These are phyloP conservation scores for Pyrus pyrifolia DNA, from an alignment of 306 rosid genomes.

Conservation along the genomic window DNA sequence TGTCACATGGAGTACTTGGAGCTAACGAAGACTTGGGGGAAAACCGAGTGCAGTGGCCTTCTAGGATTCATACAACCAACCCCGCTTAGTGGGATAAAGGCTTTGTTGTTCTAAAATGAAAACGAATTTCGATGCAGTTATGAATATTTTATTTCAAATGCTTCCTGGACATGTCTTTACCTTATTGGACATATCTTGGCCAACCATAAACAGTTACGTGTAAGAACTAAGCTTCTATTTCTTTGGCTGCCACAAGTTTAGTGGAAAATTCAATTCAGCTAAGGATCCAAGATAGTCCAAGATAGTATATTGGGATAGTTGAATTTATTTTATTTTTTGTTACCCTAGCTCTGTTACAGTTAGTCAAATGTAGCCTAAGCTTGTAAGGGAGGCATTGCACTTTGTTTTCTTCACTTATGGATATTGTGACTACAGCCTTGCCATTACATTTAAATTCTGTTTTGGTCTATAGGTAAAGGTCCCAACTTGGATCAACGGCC, in stretches of 20 bases:
- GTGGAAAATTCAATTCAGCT: neutral
- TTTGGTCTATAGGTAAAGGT: conserved; percentile 65
- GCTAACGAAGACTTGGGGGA: too few species aligned
- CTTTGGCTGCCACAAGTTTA: neutral
- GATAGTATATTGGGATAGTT: neutral
- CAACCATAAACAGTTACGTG: too few species aligned
- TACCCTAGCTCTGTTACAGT: neutral
- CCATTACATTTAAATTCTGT: neutral
- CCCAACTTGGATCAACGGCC: conserved; percentile 71
- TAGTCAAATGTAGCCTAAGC: neutral
- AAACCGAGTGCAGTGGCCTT: too few species aligned
- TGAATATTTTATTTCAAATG: neutral
- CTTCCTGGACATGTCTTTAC: neutral
- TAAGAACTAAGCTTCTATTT: neutral
- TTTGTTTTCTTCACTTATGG: neutral
- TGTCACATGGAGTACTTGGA: too few species aligned
- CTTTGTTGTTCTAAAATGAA: neutral
- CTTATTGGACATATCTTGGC: neutral
- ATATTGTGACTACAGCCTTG: neutral
- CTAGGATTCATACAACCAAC: too few species aligned
- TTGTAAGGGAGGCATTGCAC: neutral
- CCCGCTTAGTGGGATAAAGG: too few species aligned
- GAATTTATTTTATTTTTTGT: neutral
- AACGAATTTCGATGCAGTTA: too few species aligned
- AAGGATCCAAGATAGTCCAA: neutral